A percentile compares a stretch with the other conserved stretches of the same genome.
Conservation (phyloP, 2,329 filamentous ascomycete genomes). For the Neophaeococcomyces aloes region DNA sequence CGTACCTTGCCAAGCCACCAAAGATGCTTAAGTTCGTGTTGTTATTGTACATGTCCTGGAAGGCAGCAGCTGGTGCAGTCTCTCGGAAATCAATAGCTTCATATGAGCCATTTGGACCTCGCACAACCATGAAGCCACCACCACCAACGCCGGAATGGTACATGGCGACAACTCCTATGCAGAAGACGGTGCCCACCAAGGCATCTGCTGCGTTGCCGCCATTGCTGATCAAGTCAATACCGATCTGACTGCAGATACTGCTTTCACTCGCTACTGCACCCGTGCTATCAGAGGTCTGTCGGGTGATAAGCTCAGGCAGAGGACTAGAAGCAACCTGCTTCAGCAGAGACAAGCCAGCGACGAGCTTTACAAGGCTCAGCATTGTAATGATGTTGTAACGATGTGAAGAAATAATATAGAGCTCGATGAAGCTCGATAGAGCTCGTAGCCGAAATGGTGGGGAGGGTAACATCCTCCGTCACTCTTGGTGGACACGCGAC, state of each 20-base stretch:
- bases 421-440: too few relatives aligned
- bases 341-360: constrained; percentile 11
- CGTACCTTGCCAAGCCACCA: constrained; percentile 58
- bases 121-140: constrained; percentile 80
- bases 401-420: too few relatives aligned
- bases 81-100: constrained; percentile 88
- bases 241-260: constrained; percentile 57
- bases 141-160: constrained; percentile 76
- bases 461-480: too few relatives aligned
- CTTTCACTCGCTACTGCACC: constrained; percentile 65
- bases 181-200: constrained; percentile 62
- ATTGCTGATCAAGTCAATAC: constrained; percentile 50
- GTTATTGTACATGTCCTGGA: constrained; percentile 72
- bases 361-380: not conserved
- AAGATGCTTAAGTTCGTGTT: constrained; percentile 56
- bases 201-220: constrained; percentile 68
- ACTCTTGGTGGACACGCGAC: too few relatives aligned
- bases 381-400: constrained; percentile 2
- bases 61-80: constrained; percentile 69
- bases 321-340: constrained; percentile 15
- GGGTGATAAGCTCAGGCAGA: constrained; percentile 6
- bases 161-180: constrained; percentile 64
- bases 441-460: too few relatives aligned
- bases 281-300: constrained; percentile 19
- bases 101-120: constrained; percentile 60